These are phyloP conservation scores for Cryptosporidium viatorum DNA, from an alignment of 169 alveolate species.

Conservation along the genomic window DNA sequence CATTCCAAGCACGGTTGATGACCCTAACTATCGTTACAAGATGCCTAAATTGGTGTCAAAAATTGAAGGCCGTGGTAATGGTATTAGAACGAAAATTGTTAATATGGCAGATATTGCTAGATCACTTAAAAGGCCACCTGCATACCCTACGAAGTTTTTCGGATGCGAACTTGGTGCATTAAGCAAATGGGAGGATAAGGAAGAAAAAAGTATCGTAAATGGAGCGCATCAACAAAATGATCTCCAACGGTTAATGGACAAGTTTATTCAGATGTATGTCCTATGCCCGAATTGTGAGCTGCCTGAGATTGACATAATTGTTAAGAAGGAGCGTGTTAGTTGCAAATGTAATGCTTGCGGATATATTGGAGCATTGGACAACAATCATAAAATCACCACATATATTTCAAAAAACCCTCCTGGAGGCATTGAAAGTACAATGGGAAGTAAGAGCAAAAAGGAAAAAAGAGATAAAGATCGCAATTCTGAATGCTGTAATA, in stretches of 20 bases:
- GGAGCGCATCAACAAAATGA: constrained; percentile 94
- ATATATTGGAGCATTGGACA: constrained; percentile 91
- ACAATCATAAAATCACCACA: constrained; percentile 94
- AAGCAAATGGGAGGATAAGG: constrained; percentile 94
- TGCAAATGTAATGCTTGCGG: constrained; percentile 98
- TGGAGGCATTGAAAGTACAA: constrained; percentile 79
- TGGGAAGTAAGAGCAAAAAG: constrained; percentile 77
- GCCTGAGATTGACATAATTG: constrained; percentile 96
- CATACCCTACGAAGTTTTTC: constrained; percentile 93
- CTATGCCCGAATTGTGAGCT: constrained; percentile 97
- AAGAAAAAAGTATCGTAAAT: constrained; percentile 94
- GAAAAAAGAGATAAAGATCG: constrained; percentile 36
- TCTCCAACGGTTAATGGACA: constrained; percentile 93
- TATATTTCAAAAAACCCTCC: constrained; percentile 97
- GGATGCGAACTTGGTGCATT: constrained; percentile 96
- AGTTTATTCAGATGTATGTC: constrained; percentile 97
- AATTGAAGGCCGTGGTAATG: constrained; percentile 96
- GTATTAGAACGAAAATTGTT: constrained; percentile 95
- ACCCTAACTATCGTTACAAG: constrained; percentile 95
- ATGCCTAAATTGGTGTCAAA: constrained; percentile 95
- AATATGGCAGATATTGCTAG: constrained; percentile 98
- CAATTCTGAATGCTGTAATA: constrained; percentile 3
- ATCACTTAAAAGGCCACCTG: constrained; percentile 90
- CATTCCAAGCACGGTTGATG: constrained; percentile 95
- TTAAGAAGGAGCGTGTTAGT: constrained; percentile 89